Base-by-base conservation (phyloP, 768 basidiomycete genomes). In the Suillus subluteus region DNA sequence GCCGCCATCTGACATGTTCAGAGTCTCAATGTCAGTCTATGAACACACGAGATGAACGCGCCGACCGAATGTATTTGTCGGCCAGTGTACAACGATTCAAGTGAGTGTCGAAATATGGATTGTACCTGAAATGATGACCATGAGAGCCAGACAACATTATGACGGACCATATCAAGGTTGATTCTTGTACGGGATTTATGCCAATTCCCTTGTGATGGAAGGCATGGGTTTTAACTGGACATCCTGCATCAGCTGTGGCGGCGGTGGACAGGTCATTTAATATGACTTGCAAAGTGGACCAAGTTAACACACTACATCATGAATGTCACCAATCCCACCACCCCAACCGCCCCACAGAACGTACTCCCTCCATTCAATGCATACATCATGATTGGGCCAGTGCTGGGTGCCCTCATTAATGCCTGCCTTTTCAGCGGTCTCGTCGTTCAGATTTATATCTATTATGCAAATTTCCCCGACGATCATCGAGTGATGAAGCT, bases 381-480 rank as follows among this genome's bases (percentile, higher is more conserved):
- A 46, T 48, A 65, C n/a, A 7, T 18, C 43, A 44, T 66, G 43
- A 32, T 68, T 40, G 71, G 65, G 16, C 68, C 70, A 4, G 58
- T 66, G 38, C 44, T 70, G 26, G 70, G 71, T 21, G 64, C 56
- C 18, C 44, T 70, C 18, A 37, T 65, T 2, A 66, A 67, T 3
- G 46, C 63, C 8, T 58, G 63, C 32, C 58, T 72, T 16, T 70
- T 72, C 26, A 70, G 71, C 15, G 54, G 68, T 52, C 32, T 66
- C 12, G 52, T 62, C 1, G 35, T 64, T 50, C 71, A 72, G 62
- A 44, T 43, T 21, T 65, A 70, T 48, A 30, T 63, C n/a, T 72
- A 72, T 62, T 65, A 68, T 55, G 55, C 62, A 9, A 63, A 23
- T 6, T 72, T 68, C 65, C 21, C 46, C 3, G 54, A 62, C 6